Conservation (phyloP, 2,329 filamentous ascomycete genomes). For the Tetracladium maxilliforme region DNA sequence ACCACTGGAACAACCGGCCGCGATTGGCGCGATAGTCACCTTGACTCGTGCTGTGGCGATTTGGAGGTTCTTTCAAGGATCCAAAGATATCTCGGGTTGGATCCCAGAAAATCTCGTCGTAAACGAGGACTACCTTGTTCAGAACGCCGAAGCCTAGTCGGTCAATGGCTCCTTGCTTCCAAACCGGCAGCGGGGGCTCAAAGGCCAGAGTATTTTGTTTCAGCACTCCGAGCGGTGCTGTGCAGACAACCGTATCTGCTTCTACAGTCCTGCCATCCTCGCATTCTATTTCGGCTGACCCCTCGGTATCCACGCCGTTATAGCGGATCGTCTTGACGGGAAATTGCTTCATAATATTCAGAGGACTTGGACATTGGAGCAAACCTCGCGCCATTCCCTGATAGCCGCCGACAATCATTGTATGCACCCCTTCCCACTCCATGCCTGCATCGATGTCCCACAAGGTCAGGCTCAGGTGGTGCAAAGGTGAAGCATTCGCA, state of each 20-base stretch:
- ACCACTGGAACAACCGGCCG: slow-evolving; percentile 95
- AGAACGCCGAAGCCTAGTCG: slow-evolving; percentile 85
- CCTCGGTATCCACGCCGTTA: slow-evolving; percentile 29
- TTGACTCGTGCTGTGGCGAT: slow-evolving; percentile 58
- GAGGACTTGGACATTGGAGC: slow-evolving; percentile 57
- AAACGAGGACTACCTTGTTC: slow-evolving; percentile 91
- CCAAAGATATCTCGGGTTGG: slow-evolving; percentile 84
- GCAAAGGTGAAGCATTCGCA: slow-evolving; percentile 82
- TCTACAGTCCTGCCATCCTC: slow-evolving; percentile 63
- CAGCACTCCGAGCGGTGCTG: slow-evolving; percentile 78
- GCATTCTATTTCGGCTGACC: slow-evolving; percentile 51
- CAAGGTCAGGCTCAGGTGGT: slow-evolving; percentile 71
- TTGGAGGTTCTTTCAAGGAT: slow-evolving; percentile 61
- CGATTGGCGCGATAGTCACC: slow-evolving; percentile 64
- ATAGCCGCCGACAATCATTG: slow-evolving; percentile 87
- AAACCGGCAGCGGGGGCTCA: slow-evolving; percentile 73
- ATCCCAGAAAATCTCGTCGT: slow-evolving; percentile 85
- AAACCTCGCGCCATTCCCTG: slow-evolving; percentile 84
- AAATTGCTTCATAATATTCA: slow-evolving; percentile 64
- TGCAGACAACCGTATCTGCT: slow-evolving; percentile 85
- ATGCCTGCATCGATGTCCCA: slow-evolving; percentile 98
- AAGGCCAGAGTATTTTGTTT: slow-evolving; percentile 77
- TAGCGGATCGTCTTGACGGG: slow-evolving; percentile 59
- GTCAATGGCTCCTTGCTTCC: slow-evolving; percentile 68
- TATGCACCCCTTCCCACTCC: slow-evolving; percentile 90